Percentiles rank a stretch among this genome's conserved stretches.
Conservation (phyloP, 768 basidiomycete species). For the Astraeus odoratus region DNA sequence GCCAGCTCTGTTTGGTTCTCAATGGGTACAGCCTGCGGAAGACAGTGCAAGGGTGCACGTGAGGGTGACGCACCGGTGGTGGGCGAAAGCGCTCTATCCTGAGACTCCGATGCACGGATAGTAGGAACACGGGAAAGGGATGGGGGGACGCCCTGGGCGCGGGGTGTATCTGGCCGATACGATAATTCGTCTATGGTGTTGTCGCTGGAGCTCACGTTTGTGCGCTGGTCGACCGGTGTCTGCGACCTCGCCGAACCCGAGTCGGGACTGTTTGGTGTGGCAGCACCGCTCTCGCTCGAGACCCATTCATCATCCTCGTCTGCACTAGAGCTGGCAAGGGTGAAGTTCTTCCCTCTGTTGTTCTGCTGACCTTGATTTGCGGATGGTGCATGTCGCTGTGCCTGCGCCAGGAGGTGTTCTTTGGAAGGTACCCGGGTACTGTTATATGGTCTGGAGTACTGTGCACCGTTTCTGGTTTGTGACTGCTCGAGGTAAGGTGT, state of each 20-base stretch:
- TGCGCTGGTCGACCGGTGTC: constrained; percentile 26
- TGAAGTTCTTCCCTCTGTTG: constrained; percentile 45
- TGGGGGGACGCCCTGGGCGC: constrained; percentile 18
- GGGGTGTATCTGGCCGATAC: constrained; percentile 24
- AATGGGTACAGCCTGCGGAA: constrained; percentile 8
- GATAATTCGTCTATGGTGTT: constrained; percentile 12
- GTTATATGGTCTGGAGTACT: constrained; percentile 22
- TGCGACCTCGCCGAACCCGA: constrained; percentile 34
- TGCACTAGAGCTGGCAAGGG: constrained; percentile 43
- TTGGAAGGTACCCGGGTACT: constrained; percentile 22
- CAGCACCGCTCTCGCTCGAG: constrained; percentile 71
- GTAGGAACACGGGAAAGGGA: constrained; percentile 29
- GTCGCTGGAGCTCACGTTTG: constrained; percentile 5
- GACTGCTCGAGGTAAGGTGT: too few relatives aligned
- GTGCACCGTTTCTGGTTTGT: constrained; percentile 20
- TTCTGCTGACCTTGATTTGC: constrained; percentile 25
- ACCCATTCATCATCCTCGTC: constrained; percentile 68
- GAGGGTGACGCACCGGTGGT: constrained; percentile 7
- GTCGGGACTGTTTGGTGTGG: constrained; percentile 49
- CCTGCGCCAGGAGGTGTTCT: constrained; percentile 27
- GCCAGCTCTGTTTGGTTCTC: constrained; percentile 9
- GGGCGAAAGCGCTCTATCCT: constrained; percentile 5
- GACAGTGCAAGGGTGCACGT: constrained; percentile 14
- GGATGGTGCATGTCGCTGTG: constrained; percentile 19
- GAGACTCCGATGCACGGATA: constrained; percentile 23